Evolutionary conservation across 2,329 filamentous ascomycete genomes (phyloP).

Genomic region (Fusarium sp.): DNA sequence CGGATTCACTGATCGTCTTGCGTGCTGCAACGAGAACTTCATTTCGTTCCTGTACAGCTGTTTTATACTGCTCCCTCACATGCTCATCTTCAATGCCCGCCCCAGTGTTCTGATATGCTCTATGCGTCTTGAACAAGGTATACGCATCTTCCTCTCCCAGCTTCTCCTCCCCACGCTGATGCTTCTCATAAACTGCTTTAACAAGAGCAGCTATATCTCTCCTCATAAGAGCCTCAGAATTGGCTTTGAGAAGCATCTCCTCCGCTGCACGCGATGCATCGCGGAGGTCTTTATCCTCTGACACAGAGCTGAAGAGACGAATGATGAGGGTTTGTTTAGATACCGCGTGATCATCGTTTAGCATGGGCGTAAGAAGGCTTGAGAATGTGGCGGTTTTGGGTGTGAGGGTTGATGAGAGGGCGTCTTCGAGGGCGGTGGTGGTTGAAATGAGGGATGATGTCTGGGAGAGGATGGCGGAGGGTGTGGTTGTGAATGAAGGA

Average conservation of each 20-base stretch:
- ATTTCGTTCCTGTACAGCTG: conserved; percentile 37
- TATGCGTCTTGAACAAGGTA: conserved; percentile 37
- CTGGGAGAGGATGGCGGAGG: conserved; percentile 21
- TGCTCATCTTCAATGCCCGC: conserved; percentile 32
- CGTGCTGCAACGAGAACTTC: conserved; percentile 35
- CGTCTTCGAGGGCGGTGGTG: conserved; percentile 32
- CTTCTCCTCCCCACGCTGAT: conserved; percentile 10
- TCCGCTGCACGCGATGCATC: conserved; percentile 41
- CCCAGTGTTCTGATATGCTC: conserved; percentile 40
- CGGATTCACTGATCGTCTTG: conserved; percentile 37
- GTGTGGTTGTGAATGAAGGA: conserved; percentile 27
- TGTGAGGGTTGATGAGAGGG: conserved; percentile 26
- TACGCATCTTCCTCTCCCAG: conserved; percentile 35
- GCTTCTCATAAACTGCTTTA: conserved; percentile 28
- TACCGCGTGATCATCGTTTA: conserved; percentile 33
- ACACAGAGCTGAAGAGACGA: conserved; percentile 40
- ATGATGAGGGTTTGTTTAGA: conserved; percentile 25
- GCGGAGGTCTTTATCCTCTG: conserved; percentile 33
- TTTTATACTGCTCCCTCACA: conserved; percentile 29
- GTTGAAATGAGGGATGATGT: conserved; percentile 47
- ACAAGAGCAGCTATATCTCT: conserved; percentile 38
- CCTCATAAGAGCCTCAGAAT: conserved; percentile 33
- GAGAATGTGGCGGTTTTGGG: conserved; percentile 33
- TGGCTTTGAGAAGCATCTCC: conserved; percentile 30
- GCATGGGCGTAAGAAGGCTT: conserved; percentile 31